Percentiles rank a stretch among this genome's conserved stretches.
These are phyloP conservation scores for Pyrrhoderma lamaoense DNA, from an alignment of 1,284 basidiomycete genomes.

Conservation along the genomic window DNA sequence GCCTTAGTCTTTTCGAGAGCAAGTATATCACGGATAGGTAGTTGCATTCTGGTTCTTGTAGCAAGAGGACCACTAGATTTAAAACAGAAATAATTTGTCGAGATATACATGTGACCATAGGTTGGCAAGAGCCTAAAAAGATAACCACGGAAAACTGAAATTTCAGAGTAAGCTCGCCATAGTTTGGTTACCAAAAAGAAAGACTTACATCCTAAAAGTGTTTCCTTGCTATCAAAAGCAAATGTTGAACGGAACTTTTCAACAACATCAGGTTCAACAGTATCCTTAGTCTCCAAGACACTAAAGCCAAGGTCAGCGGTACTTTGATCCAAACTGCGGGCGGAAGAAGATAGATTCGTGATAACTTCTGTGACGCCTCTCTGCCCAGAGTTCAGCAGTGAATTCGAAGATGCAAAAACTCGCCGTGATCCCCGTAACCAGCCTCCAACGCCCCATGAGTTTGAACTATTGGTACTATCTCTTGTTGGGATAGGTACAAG, in stretches of 20 bases:
- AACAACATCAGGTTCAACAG: constrained; percentile 52
- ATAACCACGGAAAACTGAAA: constrained; percentile 79
- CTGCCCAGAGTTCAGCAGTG: constrained; percentile 19
- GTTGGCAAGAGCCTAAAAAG: constrained; percentile 82
- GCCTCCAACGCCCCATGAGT: constrained; percentile 59
- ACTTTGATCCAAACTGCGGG: constrained; percentile 20
- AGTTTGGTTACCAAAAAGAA: not conserved
- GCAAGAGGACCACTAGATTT: constrained; percentile 72
- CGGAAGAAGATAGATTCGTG: constrained; percentile 14
- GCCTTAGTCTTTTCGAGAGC: constrained; percentile 81
- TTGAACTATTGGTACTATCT: constrained; percentile 28
- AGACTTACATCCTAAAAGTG: constrained; percentile 74
- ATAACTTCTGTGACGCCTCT: constrained; percentile 42
- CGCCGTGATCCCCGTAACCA: constrained; percentile 60
- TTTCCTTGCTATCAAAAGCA: constrained; percentile 81
- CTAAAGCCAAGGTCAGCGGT: constrained; percentile 65
- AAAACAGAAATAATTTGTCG: constrained; percentile 86
- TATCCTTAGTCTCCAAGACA: constrained; percentile 60
- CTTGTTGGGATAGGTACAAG: constrained; percentile 26
- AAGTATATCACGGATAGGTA: constrained; percentile 85
- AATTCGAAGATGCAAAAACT: constrained; percentile 26
- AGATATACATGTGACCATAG: constrained; percentile 80
- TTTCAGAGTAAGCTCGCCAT: not conserved
- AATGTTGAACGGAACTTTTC: constrained; percentile 77
- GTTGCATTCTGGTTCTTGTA: constrained; percentile 82